Conservation (phyloP, 73 alveolate genomes). For the Uronychia setigera region DNA sequence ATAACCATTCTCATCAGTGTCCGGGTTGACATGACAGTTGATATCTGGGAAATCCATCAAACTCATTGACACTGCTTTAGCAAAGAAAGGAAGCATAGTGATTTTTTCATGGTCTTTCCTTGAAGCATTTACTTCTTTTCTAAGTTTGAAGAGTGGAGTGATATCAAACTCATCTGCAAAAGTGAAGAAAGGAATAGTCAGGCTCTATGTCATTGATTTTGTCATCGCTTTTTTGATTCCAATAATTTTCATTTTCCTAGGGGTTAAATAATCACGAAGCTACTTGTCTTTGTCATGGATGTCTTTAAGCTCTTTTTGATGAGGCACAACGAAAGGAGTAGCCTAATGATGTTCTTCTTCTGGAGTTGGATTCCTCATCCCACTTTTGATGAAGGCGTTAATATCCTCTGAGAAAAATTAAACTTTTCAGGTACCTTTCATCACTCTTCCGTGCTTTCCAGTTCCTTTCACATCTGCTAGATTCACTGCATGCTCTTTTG, state of each 20-base stretch:
- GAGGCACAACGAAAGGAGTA: background rate
- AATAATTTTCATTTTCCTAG: slow-evolving; percentile 60
- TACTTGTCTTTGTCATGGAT: background rate
- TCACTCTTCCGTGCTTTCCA: slow-evolving; percentile 84
- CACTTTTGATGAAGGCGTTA: no score
- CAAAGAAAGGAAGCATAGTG: slow-evolving; percentile 82
- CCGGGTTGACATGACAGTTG: slow-evolving; percentile 65
- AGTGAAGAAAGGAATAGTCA: slow-evolving; percentile 79
- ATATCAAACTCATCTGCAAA: slow-evolving; percentile 78
- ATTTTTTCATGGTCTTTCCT: slow-evolving; percentile 41
- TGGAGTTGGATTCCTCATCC: no score
- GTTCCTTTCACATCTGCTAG: slow-evolving; percentile 61
- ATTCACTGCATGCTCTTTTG: slow-evolving; percentile 74
- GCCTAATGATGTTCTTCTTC: slow-evolving; percentile 6
- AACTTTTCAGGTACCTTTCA: slow-evolving; percentile 35
- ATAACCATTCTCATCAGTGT: slow-evolving; percentile 56
- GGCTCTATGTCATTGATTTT: slow-evolving; percentile 82
- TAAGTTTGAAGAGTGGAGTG: slow-evolving; percentile 62
- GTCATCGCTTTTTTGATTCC: slow-evolving; percentile 84
- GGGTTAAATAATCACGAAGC: background rate
- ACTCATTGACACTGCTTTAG: slow-evolving; percentile 83
- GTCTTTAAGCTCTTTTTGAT: slow-evolving; percentile 11
- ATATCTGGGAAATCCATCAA: slow-evolving; percentile 70
- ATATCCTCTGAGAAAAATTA: background rate
- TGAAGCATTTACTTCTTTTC: slow-evolving; percentile 27